A percentile compares a stretch with the other conserved stretches of the same genome.
Conservation (phyloP, 371 early-diverging fungal species). For the Mortierella sp. region DNA sequence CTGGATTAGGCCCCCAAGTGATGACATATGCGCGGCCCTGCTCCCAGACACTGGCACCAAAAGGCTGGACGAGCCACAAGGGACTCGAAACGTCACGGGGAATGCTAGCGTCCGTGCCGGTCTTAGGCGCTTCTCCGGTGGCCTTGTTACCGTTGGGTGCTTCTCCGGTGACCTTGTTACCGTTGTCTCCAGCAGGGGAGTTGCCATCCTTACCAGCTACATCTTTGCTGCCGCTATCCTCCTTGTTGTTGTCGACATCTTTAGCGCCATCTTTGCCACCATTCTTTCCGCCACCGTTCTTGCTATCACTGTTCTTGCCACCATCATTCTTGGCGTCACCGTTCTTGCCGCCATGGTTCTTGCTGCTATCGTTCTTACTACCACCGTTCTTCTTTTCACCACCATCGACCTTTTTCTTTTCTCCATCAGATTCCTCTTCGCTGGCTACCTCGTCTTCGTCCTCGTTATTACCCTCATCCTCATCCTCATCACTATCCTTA, state of each 20-base stretch:
- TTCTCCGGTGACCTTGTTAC: background rate
- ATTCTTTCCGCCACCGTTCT: background rate
- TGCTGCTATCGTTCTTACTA: constrained; percentile 4
- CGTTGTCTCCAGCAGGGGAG: background rate
- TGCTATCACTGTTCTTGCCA: background rate
- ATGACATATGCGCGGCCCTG: constrained; percentile 50
- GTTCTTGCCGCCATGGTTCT: background rate
- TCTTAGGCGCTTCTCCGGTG: background rate
- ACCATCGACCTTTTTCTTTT: constrained; percentile 1
- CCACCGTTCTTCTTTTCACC: constrained; percentile 1
- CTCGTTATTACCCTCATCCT: background rate
- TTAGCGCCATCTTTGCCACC: background rate
- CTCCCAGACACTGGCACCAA: constrained; percentile 46
- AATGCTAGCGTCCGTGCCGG: constrained; percentile 2
- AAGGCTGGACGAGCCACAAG: constrained; percentile 52
- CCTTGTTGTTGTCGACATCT: background rate
- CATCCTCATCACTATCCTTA: background rate
- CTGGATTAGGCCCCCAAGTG: constrained; percentile 55
- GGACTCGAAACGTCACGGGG: constrained; percentile 35
- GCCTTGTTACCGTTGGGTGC: background rate
- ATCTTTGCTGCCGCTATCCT: background rate
- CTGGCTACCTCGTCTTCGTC: background rate
- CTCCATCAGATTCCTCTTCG: background rate
- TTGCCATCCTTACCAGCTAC: background rate
- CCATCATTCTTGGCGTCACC: background rate